Evolutionary conservation across 1,284 basidiomycete genomes (phyloP), one percentile per base, ranked within the genome.

Genomic region (Ustilago loliicola): DNA sequence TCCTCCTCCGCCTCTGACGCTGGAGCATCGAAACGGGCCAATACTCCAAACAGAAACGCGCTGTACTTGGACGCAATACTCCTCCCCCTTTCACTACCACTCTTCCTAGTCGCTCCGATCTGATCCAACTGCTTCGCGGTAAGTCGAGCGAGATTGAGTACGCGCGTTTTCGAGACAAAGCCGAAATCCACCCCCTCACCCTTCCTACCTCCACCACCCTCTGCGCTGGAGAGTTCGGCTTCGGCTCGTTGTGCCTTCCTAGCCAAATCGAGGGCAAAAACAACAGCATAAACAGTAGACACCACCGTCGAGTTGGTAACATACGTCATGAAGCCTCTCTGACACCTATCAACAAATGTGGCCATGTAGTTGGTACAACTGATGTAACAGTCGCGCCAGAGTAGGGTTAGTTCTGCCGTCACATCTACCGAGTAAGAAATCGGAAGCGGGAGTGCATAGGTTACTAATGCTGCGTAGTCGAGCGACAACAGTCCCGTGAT

Each of bases 361-460:
- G 67, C 64, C 70, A 80, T 69, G 56, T 77, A 80, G 45, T 63
- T 70, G 25, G 73, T 72, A 47, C 67, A 69, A n/a, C 67, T 63
- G 48, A 64, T 57, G 60, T 80, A 80, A 64, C 74, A 74, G 48
- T 67, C 59, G 11, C 74, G 53, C 36, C 66, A 70, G 15, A 80
- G 59, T 4, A 50, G 48, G 1, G 55, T 52, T 1, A 80, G 34
- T 27, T 80, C 70, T 8, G 40, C 27, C 0, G 56, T 59, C 0
- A 75, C 70, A 30, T 72, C 64, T 7, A 73, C 78, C 9, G 50
- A 48, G 52, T 72, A 73, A 15, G 7, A 25, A 50, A 75, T 69
- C 8, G 73, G 73, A 0, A 80, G 48, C 2, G 78, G 75, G 0
- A 80, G 65, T 8, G 78, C 71, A 51, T 77, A 75, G 4, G 74